Conservation (phyloP, 495 filamentous ascomycete species). For the Trichoderma asperelloides region DNA sequence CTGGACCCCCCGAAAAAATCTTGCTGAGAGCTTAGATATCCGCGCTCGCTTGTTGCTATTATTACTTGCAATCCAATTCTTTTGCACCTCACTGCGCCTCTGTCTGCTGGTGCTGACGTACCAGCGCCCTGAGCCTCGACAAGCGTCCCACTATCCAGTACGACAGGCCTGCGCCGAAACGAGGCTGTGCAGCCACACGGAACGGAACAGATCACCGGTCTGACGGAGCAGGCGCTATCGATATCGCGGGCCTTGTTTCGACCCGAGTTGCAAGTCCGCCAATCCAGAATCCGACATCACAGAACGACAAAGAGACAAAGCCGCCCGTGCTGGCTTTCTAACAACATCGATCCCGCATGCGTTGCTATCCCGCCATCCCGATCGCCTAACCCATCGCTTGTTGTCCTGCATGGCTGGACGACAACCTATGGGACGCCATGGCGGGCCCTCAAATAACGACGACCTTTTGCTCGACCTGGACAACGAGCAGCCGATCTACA, state of each 20-base stretch:
- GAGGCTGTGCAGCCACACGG: slow-evolving; percentile 25
- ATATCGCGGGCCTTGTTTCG: slow-evolving; percentile 2
- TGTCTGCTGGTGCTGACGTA: background rate
- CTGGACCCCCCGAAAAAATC: background rate
- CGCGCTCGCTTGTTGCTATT: background rate
- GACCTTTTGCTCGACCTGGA: slow-evolving; percentile 73
- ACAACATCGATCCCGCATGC: slow-evolving; percentile 10
- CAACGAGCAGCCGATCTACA: slow-evolving; percentile 59
- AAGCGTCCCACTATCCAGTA: background rate
- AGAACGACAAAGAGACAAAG: background rate
- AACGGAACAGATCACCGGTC: slow-evolving; percentile 13
- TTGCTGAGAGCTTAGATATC: background rate
- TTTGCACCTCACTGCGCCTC: background rate
- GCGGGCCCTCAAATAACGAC: slow-evolving; percentile 49
- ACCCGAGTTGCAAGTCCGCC: background rate
- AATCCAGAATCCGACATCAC: background rate
- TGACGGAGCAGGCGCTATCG: background rate
- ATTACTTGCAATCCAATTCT: background rate
- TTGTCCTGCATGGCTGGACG: slow-evolving; percentile 58
- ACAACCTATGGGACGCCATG: slow-evolving; percentile 40
- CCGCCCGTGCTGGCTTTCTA: background rate
- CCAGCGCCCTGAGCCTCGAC: background rate
- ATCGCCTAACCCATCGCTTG: slow-evolving; percentile 9
- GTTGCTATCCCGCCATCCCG: slow-evolving; percentile 22
- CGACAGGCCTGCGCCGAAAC: slow-evolving; percentile 14